A percentile compares a stretch with the other conserved stretches of the same genome.
These are phyloP conservation scores for Paramecium pentaurelia DNA, from an alignment of 73 alveolate genomes.

Conservation along the genomic window DNA sequence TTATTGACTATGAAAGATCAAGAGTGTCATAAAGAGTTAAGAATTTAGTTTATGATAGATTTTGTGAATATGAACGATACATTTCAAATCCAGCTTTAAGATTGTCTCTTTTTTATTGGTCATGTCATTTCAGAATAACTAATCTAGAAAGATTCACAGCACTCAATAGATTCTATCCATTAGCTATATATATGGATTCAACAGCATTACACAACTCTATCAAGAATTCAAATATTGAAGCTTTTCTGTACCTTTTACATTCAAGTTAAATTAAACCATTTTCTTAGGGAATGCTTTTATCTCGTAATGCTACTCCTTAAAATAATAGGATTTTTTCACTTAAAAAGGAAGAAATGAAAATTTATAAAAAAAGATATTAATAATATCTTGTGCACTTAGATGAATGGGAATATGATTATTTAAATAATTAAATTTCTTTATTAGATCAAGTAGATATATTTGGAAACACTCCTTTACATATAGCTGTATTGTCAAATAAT, in stretches of 20 bases:
- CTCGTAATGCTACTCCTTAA: not conserved
- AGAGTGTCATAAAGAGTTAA: not conserved
- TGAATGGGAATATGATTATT: conserved; percentile 37
- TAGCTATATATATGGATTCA: not conserved
- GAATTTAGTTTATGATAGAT: not conserved
- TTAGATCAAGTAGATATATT: not conserved
- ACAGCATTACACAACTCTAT: not conserved
- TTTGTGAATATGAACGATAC: conserved; percentile 21
- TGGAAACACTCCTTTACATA: conserved; percentile 31
- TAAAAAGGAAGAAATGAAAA: not conserved
- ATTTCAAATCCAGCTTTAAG: not conserved
- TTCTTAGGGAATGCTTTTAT: not conserved
- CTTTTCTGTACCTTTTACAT: not conserved
- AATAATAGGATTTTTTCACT: not conserved
- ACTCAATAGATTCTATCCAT: not conserved
- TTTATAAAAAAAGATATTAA: not conserved
- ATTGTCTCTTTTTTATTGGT: conserved; percentile 3
- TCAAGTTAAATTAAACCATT: not conserved
- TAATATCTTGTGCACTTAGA: not conserved
- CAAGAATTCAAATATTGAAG: not conserved
- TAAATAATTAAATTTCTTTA: not conserved
- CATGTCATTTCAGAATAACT: not conserved
- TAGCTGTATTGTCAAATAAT: not conserved
- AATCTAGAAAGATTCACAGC: not conserved
- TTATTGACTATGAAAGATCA: conserved; percentile 29